A percentile compares a stretch with the other conserved stretches of the same genome.
phyloP scores from a whole-genome alignment of 192 early-diverging fungal species.

The Umbelopsis isabellina region DNA sequence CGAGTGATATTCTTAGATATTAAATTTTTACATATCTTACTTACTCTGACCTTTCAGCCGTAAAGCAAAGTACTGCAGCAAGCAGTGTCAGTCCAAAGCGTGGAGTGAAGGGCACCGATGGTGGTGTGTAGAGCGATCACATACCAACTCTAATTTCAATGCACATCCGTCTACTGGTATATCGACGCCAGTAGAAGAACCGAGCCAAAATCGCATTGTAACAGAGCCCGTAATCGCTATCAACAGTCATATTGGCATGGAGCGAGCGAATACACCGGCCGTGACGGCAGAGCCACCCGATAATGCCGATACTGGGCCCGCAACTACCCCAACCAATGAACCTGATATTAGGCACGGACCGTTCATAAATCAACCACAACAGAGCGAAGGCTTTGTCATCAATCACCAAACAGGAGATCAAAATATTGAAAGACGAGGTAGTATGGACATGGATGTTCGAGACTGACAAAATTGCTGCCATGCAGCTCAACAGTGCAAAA shows the following conservation, averaged over 20 bases:
- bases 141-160: slow-evolving; percentile 11
- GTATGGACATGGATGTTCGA: slow-evolving; percentile 11
- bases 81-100: slow-evolving; percentile 72
- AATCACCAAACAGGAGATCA: neutral
- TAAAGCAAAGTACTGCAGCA: slow-evolving; percentile 87
- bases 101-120: slow-evolving; percentile 81
- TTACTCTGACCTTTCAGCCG: slow-evolving; percentile 39
- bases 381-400: neutral
- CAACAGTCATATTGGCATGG: slow-evolving; percentile 9
- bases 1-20: neutral
- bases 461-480: neutral
- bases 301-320: neutral
- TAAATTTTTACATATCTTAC: neutral
- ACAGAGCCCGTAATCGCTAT: slow-evolving; percentile 6
- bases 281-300: slow-evolving; percentile 1
- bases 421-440: neutral
- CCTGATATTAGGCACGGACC: neutral
- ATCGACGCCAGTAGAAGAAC: neutral
- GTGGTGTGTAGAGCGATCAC: slow-evolving; percentile 72
- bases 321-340: neutral
- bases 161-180: neutral
- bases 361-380: no score
- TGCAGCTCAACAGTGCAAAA: no score
- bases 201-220: neutral
- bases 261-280: neutral